Conservation (phyloP, 768 basidiomycete genomes). For the Tylopilus intermedius region DNA sequence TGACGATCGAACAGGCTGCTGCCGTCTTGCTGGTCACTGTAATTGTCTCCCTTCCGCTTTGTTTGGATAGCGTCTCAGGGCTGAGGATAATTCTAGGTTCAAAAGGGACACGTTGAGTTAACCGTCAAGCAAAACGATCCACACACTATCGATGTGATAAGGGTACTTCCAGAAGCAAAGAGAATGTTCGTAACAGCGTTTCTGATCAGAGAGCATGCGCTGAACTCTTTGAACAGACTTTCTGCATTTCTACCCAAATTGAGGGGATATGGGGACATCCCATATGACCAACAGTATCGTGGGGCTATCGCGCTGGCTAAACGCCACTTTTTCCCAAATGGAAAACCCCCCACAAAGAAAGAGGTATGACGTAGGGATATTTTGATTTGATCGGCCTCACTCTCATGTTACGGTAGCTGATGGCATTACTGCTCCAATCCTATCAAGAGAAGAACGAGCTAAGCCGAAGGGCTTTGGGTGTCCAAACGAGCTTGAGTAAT, state of each 20-base stretch:
- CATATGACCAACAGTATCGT: conserved; percentile 25
- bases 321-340: conserved; percentile 26
- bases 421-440: conserved; percentile 20
- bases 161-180: conserved; percentile 22
- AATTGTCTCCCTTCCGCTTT: background rate
- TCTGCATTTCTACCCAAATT: conserved; percentile 26
- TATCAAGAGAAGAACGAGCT: conserved; percentile 22
- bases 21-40: conserved; percentile 24
- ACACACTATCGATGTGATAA: conserved; percentile 18
- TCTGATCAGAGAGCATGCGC: background rate
- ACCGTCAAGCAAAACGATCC: conserved; percentile 12
- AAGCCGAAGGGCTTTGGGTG: conserved; percentile 10
- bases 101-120: conserved; percentile 25
- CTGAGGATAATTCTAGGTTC: conserved; percentile 13
- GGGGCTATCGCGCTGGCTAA: conserved; percentile 26
- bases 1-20: conserved; percentile 21
- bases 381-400: background rate
- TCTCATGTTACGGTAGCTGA: conserved; percentile 16
- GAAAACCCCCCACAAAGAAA: conserved; percentile 22
- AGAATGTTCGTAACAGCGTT: conserved; percentile 14
- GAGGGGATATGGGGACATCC: conserved; percentile 26
- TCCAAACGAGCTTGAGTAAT: conserved; percentile 18
- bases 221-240: conserved; percentile 16
- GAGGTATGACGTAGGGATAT: conserved; percentile 12
- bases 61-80: background rate